These are phyloP conservation scores for Trebouxia sp. DNA, from an alignment of 139 green algal species.

Conservation along the genomic window DNA sequence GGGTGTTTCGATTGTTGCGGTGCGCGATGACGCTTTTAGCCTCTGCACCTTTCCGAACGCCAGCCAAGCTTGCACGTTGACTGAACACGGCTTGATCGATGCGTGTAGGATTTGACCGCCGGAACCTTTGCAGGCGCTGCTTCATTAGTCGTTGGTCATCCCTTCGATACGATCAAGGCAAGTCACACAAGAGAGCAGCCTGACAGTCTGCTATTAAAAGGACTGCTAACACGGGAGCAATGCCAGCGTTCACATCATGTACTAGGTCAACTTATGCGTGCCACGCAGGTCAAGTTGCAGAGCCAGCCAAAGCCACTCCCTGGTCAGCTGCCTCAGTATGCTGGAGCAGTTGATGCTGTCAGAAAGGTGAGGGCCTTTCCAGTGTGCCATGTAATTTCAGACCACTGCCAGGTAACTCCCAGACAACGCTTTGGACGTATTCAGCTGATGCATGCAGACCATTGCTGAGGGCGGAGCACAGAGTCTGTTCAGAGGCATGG, in stretches of 20 bases:
- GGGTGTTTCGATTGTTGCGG: constrained; percentile 2
- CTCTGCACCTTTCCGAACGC: too few species aligned
- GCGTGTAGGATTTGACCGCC: constrained; percentile 36
- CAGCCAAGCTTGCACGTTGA: too few species aligned
- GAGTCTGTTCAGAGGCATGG: constrained; percentile 78
- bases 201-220: too few species aligned
- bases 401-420: too few species aligned
- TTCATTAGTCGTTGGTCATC: constrained; percentile 69
- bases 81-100: too few species aligned
- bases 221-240: too few species aligned
- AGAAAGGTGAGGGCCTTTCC: constrained; percentile 39
- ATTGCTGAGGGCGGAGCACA: constrained; percentile 54
- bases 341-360: constrained; percentile 48
- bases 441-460: constrained; percentile 57
- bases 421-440: too few species aligned
- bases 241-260: too few species aligned
- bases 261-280: not conserved
- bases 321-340: constrained; percentile 36
- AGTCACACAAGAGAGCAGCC: not conserved
- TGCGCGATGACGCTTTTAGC: not conserved
- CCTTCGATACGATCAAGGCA: constrained; percentile 75
- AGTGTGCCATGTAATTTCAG: not conserved
- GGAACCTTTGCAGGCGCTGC: constrained; percentile 32
- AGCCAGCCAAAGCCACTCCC: constrained; percentile 52
- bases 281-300: constrained; percentile 59